Base-by-base conservation (phyloP, 495 filamentous ascomycete genomes). In the Hypoxylon perforatum region DNA sequence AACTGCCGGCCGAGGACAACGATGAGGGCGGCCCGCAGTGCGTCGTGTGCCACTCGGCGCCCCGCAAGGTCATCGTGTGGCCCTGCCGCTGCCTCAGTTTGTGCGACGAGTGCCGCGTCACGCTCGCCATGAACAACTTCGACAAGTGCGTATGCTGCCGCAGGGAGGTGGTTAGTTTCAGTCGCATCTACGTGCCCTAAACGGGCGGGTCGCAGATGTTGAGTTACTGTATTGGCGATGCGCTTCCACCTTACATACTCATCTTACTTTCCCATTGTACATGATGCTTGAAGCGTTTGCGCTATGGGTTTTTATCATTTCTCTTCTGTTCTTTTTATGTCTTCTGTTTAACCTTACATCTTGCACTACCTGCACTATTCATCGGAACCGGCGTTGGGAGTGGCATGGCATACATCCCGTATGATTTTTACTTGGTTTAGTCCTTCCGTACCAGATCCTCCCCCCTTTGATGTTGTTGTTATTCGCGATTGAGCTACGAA, bases 81-180 rank as follows among this genome's bases (percentile, higher is more conserved):
- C 95, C 95, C 2, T 99, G 95, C 72, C 88, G 96, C 17, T 99
- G 95, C 74, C 82, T 99, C 44, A 93, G 92, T 62, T 81, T 97
- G 21, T 98, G 95, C 71, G 95, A 99, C 72, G 95, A 98, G 55
- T 98, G 95, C 75, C 83, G 95, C 17, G 90, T 99, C 21, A 92
- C 90, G 53, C 84, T 99, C 28, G 95, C 95, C 7, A 91, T 96
- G 91, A 97, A 96, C 70, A 98, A 98, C 76, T 97, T 94, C 71
- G 90, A 92, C 42, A 94, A 90, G 68, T 99, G 95, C 67, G 93
- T 97, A 18, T 97, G 94, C 65, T 98, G 95, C 74, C 83, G 95
- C 49, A 85, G 90, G 62, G 90, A 94, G 63, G 91, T 97, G 21
- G 86, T 86, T 23, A 94, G 93, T 19, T 98, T 95, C 76, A 90